phyloP scores from a whole-genome alignment of 176 grass and related monocot species.

The Eragrostis nindensis region DNA sequence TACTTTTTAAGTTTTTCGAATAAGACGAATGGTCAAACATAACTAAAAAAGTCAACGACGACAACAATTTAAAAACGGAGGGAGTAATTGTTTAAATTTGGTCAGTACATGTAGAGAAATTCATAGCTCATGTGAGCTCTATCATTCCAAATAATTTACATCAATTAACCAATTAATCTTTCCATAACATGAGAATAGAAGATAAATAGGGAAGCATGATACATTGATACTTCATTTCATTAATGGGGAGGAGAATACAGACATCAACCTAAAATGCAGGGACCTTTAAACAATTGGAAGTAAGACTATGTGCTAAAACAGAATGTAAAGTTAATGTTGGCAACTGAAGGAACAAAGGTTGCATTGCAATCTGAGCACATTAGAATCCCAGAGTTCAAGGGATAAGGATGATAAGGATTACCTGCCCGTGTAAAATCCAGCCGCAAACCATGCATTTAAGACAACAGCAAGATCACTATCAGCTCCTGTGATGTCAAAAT shows the following conservation, averaged over 20 bases:
- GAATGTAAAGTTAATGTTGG: not conserved
- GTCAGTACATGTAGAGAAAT: not conserved
- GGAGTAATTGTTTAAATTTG: no score
- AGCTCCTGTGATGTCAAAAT: conserved; percentile 35
- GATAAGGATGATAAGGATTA: conserved; percentile 34
- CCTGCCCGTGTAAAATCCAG: conserved; percentile 91
- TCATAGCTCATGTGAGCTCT: conserved; percentile 3
- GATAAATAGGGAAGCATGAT: not conserved
- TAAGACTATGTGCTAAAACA: not conserved
- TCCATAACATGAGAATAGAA: not conserved
- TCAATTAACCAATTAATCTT: not conserved
- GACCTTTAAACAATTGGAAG: not conserved
- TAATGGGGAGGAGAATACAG: not conserved
- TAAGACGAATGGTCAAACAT: no score
- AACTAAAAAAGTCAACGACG: no score
- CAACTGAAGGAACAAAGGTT: not conserved
- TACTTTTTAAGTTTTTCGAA: no score
- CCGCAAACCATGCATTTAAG: conserved; percentile 84
- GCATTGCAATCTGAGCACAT: not conserved
- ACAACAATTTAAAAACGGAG: not conserved
- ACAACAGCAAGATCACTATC: conserved; percentile 68
- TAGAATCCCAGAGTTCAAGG: not conserved
- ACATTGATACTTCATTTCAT: no score
- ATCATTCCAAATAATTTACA: not conserved
- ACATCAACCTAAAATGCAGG: not conserved